Base-by-base conservation (phyloP, 108 stramenopile species). In the Pseudonitzschia delicatissima region DNA sequence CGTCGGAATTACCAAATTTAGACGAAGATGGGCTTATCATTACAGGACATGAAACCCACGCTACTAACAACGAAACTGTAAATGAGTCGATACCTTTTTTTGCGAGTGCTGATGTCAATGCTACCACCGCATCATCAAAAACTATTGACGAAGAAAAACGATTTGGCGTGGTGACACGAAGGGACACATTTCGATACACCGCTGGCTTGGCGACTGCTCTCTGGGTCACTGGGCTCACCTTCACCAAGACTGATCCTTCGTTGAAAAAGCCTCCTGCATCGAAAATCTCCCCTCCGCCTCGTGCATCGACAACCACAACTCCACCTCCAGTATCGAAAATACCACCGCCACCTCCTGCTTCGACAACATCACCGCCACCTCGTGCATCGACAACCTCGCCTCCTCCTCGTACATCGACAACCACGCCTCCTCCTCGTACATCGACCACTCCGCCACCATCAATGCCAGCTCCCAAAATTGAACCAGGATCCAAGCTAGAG, bases 401-500 rank as follows among this genome's bases (percentile, higher is more conserved):
- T 8, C 26, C 26, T 5, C 26, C 8, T 25, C 5, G 21, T 23
- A 18, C 50, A 5, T 11, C 23, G 27, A 28, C 50, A 29, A 27
- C 31, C 4, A 5, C 32, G 31, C 11, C 32, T 33, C 26, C 26
- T 31, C 23, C 26, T 8, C 53, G 20, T 5, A 27, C 7, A 49
- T 33, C 29, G n/a, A 42, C 11, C 34, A 6, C 13, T 1, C 29
- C 29, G 31, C 31, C 11, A 55, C 11, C 53, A 4, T n/a, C 31
- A 27, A 12, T n/a, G 3, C 29, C 29, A 33, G 4, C 53, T 13
- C 6, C 31, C 11, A 42, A 11, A 13, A 27, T 33, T 4, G 15
- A 5, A 5, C 12, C 29, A n/a, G 32, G 31, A 15, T 47, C 27
- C 27, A 28, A 51, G 28, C 34, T 84, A 3, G 73, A 63, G 15